These are phyloP conservation scores for Clonostachys solani DNA, from an alignment of 2,329 filamentous ascomycete species.

Conservation along the genomic window DNA sequence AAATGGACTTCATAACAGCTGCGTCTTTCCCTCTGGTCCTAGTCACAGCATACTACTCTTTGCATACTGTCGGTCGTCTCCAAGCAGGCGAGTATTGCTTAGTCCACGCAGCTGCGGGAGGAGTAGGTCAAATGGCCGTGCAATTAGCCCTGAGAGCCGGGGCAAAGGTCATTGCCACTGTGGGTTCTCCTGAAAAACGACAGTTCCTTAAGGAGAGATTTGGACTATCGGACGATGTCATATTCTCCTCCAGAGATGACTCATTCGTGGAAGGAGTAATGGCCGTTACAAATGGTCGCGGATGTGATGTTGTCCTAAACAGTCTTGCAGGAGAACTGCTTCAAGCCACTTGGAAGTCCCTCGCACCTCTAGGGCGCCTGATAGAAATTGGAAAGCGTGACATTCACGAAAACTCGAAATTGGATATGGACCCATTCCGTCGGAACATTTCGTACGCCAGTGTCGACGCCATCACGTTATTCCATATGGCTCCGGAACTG, in stretches of 20 bases:
- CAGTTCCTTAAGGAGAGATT: constrained; percentile 12
- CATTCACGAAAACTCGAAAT: constrained; percentile 21
- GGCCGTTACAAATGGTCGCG: constrained; percentile 12
- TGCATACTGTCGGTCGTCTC: constrained; percentile 12
- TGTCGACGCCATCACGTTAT: constrained; percentile 5
- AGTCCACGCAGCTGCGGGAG: constrained; percentile 17
- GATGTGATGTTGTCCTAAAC: constrained; percentile 25
- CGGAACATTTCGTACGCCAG: constrained; percentile 7
- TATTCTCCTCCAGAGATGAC: constrained; percentile 13
- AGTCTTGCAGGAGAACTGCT: constrained; percentile 17
- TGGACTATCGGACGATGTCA: constrained; percentile 15
- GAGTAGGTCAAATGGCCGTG: constrained; percentile 16
- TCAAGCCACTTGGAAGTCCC: constrained; percentile 19
- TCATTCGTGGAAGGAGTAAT: constrained; percentile 18
- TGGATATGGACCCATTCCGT: constrained; percentile 28
- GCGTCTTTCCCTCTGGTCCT: constrained; percentile 6
- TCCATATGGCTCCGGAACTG: neutral
- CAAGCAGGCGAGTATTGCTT: constrained; percentile 18
- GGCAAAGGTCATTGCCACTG: constrained; percentile 17
- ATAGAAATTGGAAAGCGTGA: constrained; percentile 19
- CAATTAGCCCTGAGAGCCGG: constrained; percentile 8
- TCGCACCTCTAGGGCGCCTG: constrained; percentile 24
- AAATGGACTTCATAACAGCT: constrained; percentile 16
- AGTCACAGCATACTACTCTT: constrained; percentile 3
- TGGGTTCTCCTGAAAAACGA: constrained; percentile 15